Evolutionary conservation across 2,329 filamentous ascomycete genomes (phyloP).

Genomic region (Claviceps spartinae): DNA sequence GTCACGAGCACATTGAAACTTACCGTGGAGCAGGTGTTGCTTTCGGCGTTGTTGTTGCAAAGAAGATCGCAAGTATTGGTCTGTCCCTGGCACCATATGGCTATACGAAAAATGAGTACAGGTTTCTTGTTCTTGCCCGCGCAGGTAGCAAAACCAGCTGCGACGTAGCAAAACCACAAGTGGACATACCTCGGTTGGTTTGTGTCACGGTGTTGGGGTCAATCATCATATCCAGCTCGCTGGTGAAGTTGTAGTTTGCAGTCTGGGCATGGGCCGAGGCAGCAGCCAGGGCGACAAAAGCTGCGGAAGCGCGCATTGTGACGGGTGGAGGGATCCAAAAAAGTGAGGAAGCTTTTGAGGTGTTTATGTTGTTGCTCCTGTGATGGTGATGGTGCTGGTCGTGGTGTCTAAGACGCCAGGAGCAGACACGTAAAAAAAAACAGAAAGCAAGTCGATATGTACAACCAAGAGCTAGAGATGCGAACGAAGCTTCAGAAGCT

Average conservation of each 20-base stretch:
- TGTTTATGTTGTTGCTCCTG: background rate
- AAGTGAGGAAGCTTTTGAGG: background rate
- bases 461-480: slow-evolving; percentile 4
- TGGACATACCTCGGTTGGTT: slow-evolving; percentile 25
- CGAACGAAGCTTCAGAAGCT: slow-evolving; percentile 4
- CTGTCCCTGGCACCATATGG: slow-evolving; percentile 38
- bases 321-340: slow-evolving; percentile 5
- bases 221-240: slow-evolving; percentile 28
- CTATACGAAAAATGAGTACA: slow-evolving; percentile 17
- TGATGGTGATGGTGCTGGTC: background rate
- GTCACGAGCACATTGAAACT: slow-evolving; percentile 11
- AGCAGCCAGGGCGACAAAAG: slow-evolving; percentile 31
- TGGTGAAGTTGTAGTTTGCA: slow-evolving; percentile 25
- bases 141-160: background rate
- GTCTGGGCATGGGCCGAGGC: slow-evolving; percentile 25
- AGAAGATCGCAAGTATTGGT: slow-evolving; percentile 35
- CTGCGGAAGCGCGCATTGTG: slow-evolving; percentile 27
- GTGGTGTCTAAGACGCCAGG: background rate
- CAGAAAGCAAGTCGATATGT: background rate
- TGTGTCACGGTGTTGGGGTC: slow-evolving; percentile 22
- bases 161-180: background rate
- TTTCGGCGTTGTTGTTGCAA: slow-evolving; percentile 24
- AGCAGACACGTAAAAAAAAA: slow-evolving; percentile 1
- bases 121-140: background rate
- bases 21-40: slow-evolving; percentile 35